These are phyloP conservation scores for Tetragonia tetragonoides DNA, from an alignment of 148 eudicot genomes.

Conservation along the genomic window DNA sequence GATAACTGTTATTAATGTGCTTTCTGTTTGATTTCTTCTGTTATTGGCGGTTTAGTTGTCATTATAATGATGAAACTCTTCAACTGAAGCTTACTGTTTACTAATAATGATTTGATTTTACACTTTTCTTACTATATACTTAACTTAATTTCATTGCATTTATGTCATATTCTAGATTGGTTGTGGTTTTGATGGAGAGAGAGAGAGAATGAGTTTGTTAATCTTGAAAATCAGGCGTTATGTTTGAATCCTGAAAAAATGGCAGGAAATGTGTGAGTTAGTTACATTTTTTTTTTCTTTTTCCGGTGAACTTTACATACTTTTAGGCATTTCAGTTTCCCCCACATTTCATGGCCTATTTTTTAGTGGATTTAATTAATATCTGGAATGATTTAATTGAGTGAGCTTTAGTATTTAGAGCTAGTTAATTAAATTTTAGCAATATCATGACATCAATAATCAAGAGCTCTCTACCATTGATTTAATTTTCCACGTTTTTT, in stretches of 20 bases:
- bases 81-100: neutral
- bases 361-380: neutral
- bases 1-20: neutral
- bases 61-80: neutral
- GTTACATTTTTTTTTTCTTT: neutral
- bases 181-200: neutral
- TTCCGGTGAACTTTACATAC: constrained; percentile 1
- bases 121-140: neutral
- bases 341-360: neutral
- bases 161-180: neutral
- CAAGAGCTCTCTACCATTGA: neutral
- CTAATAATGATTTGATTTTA: neutral
- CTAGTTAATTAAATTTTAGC: neutral
- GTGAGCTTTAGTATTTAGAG: neutral
- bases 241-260: constrained; percentile 12
- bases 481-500: neutral
- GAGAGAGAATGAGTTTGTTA: neutral
- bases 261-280: constrained; percentile 11
- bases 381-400: neutral
- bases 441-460: neutral
- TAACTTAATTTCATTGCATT: neutral
- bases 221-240: constrained; percentile 16
- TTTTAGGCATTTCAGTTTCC: neutral
- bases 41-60: neutral
- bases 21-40: neutral